Evolutionary conservation across 495 filamentous ascomycete genomes (phyloP), one percentile per base, ranked within the genome.

Genomic region (Annulohypoxylon maeteangense): DNA sequence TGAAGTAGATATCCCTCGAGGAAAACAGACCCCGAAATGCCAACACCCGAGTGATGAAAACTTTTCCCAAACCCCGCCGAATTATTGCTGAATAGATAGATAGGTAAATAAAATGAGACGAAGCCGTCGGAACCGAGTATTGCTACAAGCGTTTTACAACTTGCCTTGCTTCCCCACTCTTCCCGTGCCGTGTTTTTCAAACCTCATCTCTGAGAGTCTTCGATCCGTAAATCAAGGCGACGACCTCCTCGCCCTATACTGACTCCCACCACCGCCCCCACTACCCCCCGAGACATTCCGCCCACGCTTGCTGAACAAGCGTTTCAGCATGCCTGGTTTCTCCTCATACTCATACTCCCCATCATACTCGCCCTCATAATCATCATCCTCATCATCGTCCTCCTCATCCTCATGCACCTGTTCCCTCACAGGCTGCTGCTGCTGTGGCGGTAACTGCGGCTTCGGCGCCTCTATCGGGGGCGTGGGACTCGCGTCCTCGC

Each of bases 161-260:
- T 57, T 66, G 54, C 53, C 60, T 22, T n/a, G 57, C 51, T 48
- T 48, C 40, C 10, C 14, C 14, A n/a, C n/a, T n/a, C n/a, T n/a
- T 48, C 53, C 20, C 31, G 8, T 31, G 12, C 23, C 31, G 3
- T 23, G 8, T 27, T 29, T n/a, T n/a, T n/a, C n/a, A n/a, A n/a
- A n/a, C n/a, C 53, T 60, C 44, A 38, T 54, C 14, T 54, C 34
- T 29, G 31, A 11, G 44, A 74, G 40, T 55, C n/a, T n/a, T n/a
- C n/a, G 6, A 4, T 50, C 8, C 16, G 71, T 70, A 76, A 51
- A 48, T 72, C 22, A 70, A 29, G 67, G 67, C 67, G 67, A 70
- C 22, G 44, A 18, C 66, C 63, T 56, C 22, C 68, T 55, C 6
- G 67, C 59, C 44, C 67, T 59, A 20, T 54, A 70, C 22, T 70